These are phyloP conservation scores for Boletellus dicymbophilus DNA, from an alignment of 1,284 basidiomycete genomes.

Conservation along the genomic window DNA sequence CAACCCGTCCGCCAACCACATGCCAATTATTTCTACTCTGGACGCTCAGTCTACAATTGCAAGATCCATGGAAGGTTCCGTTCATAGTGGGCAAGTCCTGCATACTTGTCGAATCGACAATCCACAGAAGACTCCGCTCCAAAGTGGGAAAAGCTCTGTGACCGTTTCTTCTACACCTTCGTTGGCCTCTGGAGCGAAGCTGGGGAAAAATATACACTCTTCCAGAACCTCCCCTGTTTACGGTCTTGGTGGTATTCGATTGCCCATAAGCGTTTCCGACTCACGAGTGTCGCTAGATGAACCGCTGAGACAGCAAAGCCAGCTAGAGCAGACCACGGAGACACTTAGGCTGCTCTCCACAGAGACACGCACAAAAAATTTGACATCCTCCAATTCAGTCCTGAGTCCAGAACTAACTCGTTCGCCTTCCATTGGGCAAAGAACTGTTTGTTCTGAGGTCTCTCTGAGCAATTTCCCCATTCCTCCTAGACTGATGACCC, in stretches of 20 bases:
- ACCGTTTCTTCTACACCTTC: conserved; percentile 1
- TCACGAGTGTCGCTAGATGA: conserved; percentile 46
- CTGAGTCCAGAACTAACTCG: conserved; percentile 11
- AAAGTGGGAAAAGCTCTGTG: not conserved
- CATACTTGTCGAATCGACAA: conserved; percentile 2
- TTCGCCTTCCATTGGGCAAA: conserved; percentile 31
- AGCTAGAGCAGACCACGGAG: conserved; percentile 66
- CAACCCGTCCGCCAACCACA: conserved; percentile 5
- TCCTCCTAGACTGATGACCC: conserved; percentile 47
- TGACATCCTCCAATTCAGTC: conserved; percentile 6
- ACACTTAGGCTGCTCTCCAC: conserved; percentile 53
- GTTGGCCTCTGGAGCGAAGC: not conserved
- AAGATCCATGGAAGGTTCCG: conserved; percentile 8
- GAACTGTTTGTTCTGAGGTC: conserved; percentile 47
- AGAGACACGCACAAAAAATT: conserved; percentile 7
- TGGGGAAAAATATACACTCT: not conserved
- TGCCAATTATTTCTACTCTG: conserved; percentile 4
- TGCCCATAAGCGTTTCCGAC: conserved; percentile 5
- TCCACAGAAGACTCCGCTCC: conserved; percentile 1
- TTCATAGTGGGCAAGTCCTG: conserved; percentile 3
- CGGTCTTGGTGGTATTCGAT: conserved; percentile 43
- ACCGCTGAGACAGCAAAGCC: conserved; percentile 59
- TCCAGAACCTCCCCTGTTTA: conserved; percentile 47
- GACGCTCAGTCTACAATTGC: conserved; percentile 9
- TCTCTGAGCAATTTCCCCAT: conserved; percentile 71